A percentile compares a stretch with the other conserved stretches of the same genome.
These are phyloP conservation scores for Salix arbutifolia DNA, from an alignment of 345 rosid species.

Conservation along the genomic window DNA sequence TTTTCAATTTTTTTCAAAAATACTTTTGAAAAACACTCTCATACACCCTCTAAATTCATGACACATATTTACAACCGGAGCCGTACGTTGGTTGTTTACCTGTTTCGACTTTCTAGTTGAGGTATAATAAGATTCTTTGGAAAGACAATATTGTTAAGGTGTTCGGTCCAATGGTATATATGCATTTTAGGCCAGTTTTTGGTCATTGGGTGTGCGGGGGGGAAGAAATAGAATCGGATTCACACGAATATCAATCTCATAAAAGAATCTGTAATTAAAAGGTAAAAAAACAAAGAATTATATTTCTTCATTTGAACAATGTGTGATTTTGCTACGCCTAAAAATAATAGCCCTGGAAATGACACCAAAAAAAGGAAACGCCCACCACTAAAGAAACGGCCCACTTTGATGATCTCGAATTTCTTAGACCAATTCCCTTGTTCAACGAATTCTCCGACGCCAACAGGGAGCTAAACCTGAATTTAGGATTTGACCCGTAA, in stretches of 20 bases:
- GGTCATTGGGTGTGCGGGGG: too few species aligned
- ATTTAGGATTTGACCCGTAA: conserved; percentile 74
- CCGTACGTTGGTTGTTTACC: neutral
- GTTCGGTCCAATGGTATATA: too few species aligned
- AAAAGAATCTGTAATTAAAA: neutral
- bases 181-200: too few species aligned
- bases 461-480: conserved; percentile 53
- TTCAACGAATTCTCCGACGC: conserved; percentile 52
- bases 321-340: neutral
- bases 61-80: too few species aligned
- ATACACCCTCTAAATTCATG: too few species aligned
- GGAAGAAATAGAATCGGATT: neutral
- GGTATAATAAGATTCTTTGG: neutral
- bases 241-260: neutral
- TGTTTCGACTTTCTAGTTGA: neutral
- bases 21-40: too few species aligned
- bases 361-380: neutral
- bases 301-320: neutral
- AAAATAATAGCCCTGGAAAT: neutral
- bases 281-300: neutral
- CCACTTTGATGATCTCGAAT: conserved; percentile 21
- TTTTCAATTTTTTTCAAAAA: too few species aligned
- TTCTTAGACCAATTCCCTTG: conserved; percentile 16
- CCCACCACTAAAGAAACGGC: conserved; percentile 31
- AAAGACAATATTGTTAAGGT: too few species aligned